Percentiles rank a stretch among this genome's conserved stretches.
Evolutionary conservation across 441 rosid species (phyloP).

Genomic region (Manihot esculenta): DNA sequence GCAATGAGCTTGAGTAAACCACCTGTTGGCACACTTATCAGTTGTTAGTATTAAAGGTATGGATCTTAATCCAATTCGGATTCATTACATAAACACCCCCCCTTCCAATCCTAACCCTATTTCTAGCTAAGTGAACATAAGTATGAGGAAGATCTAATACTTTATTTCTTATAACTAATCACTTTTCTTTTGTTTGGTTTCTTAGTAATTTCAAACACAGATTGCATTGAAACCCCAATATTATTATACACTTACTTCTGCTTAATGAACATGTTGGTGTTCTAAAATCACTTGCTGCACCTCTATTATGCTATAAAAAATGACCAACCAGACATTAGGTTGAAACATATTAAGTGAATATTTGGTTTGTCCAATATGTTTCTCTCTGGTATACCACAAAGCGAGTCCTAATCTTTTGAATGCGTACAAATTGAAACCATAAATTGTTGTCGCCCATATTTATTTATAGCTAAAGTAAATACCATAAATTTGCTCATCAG

Average conservation of each 20-base stretch:
- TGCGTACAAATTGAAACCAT: neutral
- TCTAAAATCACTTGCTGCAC: too few relatives aligned
- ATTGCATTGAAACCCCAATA: neutral
- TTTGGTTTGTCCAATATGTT: neutral
- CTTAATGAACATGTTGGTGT: too few relatives aligned
- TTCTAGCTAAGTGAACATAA: neutral
- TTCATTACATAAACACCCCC: neutral
- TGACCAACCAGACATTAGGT: too few relatives aligned
- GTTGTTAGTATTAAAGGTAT: neutral
- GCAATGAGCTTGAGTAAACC: neutral
- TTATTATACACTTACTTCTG: too few relatives aligned
- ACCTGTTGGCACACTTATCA: too few relatives aligned
- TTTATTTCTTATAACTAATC: neutral
- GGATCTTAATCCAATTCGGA: neutral
- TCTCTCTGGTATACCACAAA: neutral
- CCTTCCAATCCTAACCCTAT: neutral
- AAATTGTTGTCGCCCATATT: neutral
- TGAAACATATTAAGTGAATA: neutral
- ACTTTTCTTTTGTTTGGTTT: neutral
- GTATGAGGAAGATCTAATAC: neutral
- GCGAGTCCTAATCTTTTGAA: neutral
- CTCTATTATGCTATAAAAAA: too few relatives aligned
- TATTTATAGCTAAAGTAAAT: neutral
- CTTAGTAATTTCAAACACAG: neutral
- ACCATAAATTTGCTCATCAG: neutral